Conservation (phyloP, 805 yeast genomes). For the Suhomyces xylopsoci region DNA sequence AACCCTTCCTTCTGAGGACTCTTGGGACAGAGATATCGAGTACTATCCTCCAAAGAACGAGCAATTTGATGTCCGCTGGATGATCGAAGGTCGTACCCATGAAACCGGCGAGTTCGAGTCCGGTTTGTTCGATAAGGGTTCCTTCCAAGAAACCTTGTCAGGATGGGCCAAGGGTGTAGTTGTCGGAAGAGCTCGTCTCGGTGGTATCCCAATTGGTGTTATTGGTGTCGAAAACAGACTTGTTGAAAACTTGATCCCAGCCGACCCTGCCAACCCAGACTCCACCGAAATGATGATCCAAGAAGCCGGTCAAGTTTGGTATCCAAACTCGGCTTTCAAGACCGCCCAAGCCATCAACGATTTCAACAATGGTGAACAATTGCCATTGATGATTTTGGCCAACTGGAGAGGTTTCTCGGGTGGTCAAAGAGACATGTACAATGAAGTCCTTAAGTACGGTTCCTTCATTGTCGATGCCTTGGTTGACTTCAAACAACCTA, state of each 20-base stretch:
- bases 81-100: slow-evolving; percentile 80
- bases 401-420: slow-evolving; percentile 99
- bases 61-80: slow-evolving; percentile 89
- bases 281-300: slow-evolving; percentile 83
- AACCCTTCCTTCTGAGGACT: slow-evolving; percentile 72
- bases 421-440: slow-evolving; percentile 99
- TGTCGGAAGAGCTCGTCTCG: slow-evolving; percentile 97
- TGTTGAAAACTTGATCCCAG: slow-evolving; percentile 88
- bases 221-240: slow-evolving; percentile 92
- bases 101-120: slow-evolving; percentile 69
- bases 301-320: slow-evolving; percentile 99
- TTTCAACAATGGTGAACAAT: slow-evolving; percentile 96
- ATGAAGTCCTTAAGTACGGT: slow-evolving; percentile 96
- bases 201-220: slow-evolving; percentile 98
- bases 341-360: slow-evolving; percentile 98
- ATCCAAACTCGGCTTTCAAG: slow-evolving; percentile 98
- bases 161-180: slow-evolving; percentile 99
- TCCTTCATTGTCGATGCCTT: slow-evolving; percentile 95
- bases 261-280: slow-evolving; percentile 97
- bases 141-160: slow-evolving; percentile 92
- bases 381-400: slow-evolving; percentile 95
- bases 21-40: slow-evolving; percentile 93
- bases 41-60: slow-evolving; percentile 69
- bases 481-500: slow-evolving; percentile 94
- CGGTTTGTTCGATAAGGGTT: slow-evolving; percentile 89